Evolutionary conservation across 768 basidiomycete genomes (phyloP).

Genomic region (Daedaleopsis sinensis): DNA sequence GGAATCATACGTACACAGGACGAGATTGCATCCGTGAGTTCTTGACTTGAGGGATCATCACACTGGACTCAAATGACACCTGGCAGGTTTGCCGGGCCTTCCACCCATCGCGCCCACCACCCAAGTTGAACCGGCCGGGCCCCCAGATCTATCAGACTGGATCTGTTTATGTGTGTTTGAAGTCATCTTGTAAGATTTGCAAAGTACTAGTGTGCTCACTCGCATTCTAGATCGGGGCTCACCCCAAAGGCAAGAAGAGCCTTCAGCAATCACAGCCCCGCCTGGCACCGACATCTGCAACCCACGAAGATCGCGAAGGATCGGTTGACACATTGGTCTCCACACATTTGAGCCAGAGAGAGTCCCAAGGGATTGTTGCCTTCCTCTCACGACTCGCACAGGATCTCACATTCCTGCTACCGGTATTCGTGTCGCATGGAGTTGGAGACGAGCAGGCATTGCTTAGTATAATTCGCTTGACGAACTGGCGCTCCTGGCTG

Average conservation of each 20-base stretch:
- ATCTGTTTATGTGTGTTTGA: too few species aligned
- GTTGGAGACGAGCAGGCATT: background rate
- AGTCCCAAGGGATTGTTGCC: too few species aligned
- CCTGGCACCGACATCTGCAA: background rate
- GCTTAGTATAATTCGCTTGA: conserved; percentile 4
- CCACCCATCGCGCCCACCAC: too few species aligned
- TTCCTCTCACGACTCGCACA: conserved; percentile 8
- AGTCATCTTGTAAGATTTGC: too few species aligned
- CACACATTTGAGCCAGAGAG: too few species aligned
- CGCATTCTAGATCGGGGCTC: background rate
- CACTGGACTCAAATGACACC: too few species aligned
- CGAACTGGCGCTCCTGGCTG: conserved; percentile 10
- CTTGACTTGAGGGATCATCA: background rate
- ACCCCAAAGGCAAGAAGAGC: background rate
- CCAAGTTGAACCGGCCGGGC: too few species aligned
- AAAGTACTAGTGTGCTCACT: too few species aligned
- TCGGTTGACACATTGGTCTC: too few species aligned
- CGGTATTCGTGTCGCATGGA: conserved; percentile 7
- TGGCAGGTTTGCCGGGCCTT: too few species aligned
- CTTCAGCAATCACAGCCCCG: background rate
- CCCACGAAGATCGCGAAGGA: too few species aligned
- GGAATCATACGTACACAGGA: background rate
- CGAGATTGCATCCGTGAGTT: background rate
- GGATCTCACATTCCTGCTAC: conserved; percentile 2
- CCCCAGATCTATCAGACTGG: too few species aligned